Base-by-base conservation (phyloP, 345 rosid species). In the Populus deltoides region DNA sequence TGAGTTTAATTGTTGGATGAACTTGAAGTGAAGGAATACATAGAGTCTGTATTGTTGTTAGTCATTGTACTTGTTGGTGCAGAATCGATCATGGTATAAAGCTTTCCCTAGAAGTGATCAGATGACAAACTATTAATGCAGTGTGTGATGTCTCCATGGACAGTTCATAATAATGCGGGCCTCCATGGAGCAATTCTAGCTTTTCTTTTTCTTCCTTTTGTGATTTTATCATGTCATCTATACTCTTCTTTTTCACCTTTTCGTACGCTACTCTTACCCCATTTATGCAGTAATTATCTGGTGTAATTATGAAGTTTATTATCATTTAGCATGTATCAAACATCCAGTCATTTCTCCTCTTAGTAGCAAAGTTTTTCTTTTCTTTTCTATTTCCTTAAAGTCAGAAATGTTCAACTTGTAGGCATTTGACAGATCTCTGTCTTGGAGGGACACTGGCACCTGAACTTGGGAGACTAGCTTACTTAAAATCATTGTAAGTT, bases 401-500 rank as follows among this genome's bases (percentile, higher is more conserved):
- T 74, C 72, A 67, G 74, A 75, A 53, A 17, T 71, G 22, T 76
- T 41, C 53, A 38, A 84, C 75, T 27, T 84, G 81, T 83, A 92
- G 97, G 86, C 81, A 88, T 75, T 81, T 92, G 85, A 87, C 81
- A 81, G 94, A 92, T 88, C 97, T 95, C 47, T 87, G 89, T 70
- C 93, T 95, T 1, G 79, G 80, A 71, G 98, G 99, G 73, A 90
- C 86, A 38, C 84, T 95, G 71, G 87, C 92, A 65, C 92, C 97
- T 18, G 96, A 95, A 77, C 80, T 93, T 35, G 90, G 92, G 79
- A 83, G 80, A 24, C 86, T 95, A 76, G 35, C 84, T 10, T 75
- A 84, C 83, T 81, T 93, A 75, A 90, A 87, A 81, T 95, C 93
- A 47, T 83, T 95, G 99, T 93, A 88, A 90, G 92, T 70, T 43